Conservation (phyloP, 345 rosid species). For the Acer yangbiense region DNA sequence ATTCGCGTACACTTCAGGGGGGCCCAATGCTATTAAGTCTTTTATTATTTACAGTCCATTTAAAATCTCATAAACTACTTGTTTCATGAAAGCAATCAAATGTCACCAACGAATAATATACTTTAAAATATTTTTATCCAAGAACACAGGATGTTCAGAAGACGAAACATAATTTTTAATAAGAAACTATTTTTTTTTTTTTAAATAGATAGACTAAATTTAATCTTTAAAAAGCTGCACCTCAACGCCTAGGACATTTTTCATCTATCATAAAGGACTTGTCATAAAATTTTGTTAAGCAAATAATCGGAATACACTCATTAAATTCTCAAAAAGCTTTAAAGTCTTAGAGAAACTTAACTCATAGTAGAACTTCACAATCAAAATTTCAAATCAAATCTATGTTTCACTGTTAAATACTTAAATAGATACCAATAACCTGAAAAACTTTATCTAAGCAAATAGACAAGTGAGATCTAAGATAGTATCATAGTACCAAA, state of each 20-base stretch:
- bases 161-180: background rate
- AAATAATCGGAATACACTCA: background rate
- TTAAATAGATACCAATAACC: background rate
- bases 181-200: background rate
- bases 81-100: background rate
- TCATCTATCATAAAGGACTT: background rate
- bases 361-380: too few species aligned
- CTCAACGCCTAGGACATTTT: background rate
- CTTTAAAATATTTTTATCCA: background rate
- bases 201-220: background rate
- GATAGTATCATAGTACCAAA: background rate
- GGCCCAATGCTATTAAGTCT: too few species aligned
- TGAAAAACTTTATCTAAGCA: background rate
- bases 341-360: background rate
- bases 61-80: background rate
- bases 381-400: background rate
- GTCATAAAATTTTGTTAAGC: background rate
- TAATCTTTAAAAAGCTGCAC: background rate
- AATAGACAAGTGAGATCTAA: background rate
- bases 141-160: background rate
- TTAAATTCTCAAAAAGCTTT: background rate
- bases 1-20: too few species aligned
- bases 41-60: background rate
- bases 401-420: background rate
- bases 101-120: background rate